Evolutionary conservation across 192 early-diverging fungal species (phyloP), one percentile per base, ranked within the genome.

Genomic region (Radiomyces spectabilis): DNA sequence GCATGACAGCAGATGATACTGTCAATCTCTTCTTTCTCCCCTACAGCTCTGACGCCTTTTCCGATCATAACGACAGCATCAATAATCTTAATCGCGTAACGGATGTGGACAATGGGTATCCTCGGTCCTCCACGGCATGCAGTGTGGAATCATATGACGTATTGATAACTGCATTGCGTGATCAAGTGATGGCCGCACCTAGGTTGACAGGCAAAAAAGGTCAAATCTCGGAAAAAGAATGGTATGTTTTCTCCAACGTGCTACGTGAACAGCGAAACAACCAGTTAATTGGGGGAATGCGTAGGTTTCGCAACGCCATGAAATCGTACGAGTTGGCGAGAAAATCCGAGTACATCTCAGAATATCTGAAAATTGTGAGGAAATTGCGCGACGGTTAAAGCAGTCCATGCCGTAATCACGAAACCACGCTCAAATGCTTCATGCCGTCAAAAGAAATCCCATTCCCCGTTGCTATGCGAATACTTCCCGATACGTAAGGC

Each of bases 211-310:
- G 66, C 3, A 73, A 63, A 43, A 64, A 60, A 31, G 66, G 66
- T 3, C 71, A 73, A 29, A 33, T 73, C 18, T 73, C 71, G n/a
- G 71, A 73, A 46, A 65, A 61, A 42, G 71, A 73, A 18, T 73
- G 71, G 69, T 70, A 45, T 4, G 24, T 24, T 6, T 33, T 35
- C 19, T 25, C 9, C 5, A 48, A n/a, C 33, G 0, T 38, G 27
- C 1, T 31, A 21, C 30, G 46, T 22, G 25, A 33, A 24, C 9
- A 22, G 30, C 44, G 30, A 2, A n/a, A n/a, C n/a, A n/a, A n/a
- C n/a, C n/a, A n/a, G n/a, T n/a, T n/a, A n/a, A n/a, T n/a, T n/a
- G n/a, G n/a, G n/a, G n/a, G n/a, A n/a, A n/a, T n/a, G n/a, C n/a
- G n/a, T 13, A 67, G 65, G 67, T 71, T 71, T 18, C 37, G 55